A percentile compares a stretch with the other conserved stretches of the same genome.
These are phyloP conservation scores for Termitomyces titanicus DNA, from an alignment of 768 basidiomycete species.

Conservation along the genomic window DNA sequence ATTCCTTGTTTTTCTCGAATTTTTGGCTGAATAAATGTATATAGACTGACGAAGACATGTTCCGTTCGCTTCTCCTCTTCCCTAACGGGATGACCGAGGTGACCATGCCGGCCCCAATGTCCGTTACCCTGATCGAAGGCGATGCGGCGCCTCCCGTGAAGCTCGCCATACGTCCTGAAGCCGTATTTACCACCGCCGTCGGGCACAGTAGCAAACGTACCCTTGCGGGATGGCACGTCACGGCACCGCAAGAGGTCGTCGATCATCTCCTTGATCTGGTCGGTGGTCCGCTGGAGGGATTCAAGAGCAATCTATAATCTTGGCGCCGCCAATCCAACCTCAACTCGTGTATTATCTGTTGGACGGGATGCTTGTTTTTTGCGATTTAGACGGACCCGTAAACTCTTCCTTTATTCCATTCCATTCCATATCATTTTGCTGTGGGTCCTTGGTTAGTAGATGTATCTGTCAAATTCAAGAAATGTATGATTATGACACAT, in stretches of 20 bases:
- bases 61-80: conserved; percentile 80
- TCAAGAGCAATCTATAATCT: conserved; percentile 5
- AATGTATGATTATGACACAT: too few species aligned
- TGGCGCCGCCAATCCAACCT: neutral
- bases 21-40: neutral
- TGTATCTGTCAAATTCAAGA: too few species aligned
- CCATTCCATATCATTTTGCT: too few species aligned
- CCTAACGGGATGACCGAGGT: conserved; percentile 36
- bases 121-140: conserved; percentile 49
- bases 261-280: conserved; percentile 71
- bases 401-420: neutral
- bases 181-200: conserved; percentile 90
- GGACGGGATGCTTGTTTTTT: neutral
- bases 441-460: too few species aligned
- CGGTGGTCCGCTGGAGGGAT: conserved; percentile 9
- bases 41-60: conserved; percentile 99
- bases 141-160: conserved; percentile 42
- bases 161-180: conserved; percentile 61
- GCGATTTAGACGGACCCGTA: neutral
- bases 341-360: neutral
- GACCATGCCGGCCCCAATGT: conserved; percentile 44
- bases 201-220: conserved; percentile 89
- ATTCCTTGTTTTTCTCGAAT: neutral
- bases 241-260: conserved; percentile 82
- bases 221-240: conserved; percentile 89